Conservation (phyloP, 805 yeast species). For the Lipomyces mesembrius region DNA sequence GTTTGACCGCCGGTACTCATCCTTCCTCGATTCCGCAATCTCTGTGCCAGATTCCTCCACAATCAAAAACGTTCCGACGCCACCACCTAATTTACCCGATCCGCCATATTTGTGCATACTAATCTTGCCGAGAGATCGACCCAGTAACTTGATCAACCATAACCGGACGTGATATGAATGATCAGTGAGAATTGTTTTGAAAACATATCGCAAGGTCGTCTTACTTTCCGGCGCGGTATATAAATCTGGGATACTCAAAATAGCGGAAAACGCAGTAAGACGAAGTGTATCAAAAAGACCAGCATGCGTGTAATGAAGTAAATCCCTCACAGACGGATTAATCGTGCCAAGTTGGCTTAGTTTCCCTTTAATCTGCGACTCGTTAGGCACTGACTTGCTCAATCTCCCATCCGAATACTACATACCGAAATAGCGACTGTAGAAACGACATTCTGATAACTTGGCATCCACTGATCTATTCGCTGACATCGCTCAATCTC, state of each 20-base stretch:
- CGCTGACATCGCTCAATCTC: slow-evolving; percentile 78
- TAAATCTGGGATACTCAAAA: slow-evolving; percentile 73
- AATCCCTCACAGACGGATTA: slow-evolving; percentile 57
- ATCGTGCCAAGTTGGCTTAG: slow-evolving; percentile 62
- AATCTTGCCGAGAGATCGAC: slow-evolving; percentile 32
- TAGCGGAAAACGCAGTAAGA: slow-evolving; percentile 68
- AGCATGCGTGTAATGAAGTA: slow-evolving; percentile 58
- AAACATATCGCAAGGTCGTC: slow-evolving; percentile 63
- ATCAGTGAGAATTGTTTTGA: slow-evolving; percentile 62
- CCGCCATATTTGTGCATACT: slow-evolving; percentile 25
- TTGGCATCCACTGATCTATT: slow-evolving; percentile 85
- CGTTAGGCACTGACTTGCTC: background rate
- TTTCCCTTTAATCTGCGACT: slow-evolving; percentile 55
- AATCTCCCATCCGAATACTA: background rate
- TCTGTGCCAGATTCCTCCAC: slow-evolving; percentile 59
- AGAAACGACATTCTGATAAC: slow-evolving; percentile 63
- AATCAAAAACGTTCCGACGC: slow-evolving; percentile 54
- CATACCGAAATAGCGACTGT: slow-evolving; percentile 53
- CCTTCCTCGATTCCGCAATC: slow-evolving; percentile 59
- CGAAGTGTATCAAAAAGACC: slow-evolving; percentile 59
- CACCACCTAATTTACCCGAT: slow-evolving; percentile 27
- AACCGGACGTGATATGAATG: slow-evolving; percentile 56
- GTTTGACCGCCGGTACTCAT: slow-evolving; percentile 65
- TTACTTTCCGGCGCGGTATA: slow-evolving; percentile 55
- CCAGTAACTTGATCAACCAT: slow-evolving; percentile 38